Base-by-base conservation (phyloP, 1,284 basidiomycete genomes). In the Rugosomyces carneus region DNA sequence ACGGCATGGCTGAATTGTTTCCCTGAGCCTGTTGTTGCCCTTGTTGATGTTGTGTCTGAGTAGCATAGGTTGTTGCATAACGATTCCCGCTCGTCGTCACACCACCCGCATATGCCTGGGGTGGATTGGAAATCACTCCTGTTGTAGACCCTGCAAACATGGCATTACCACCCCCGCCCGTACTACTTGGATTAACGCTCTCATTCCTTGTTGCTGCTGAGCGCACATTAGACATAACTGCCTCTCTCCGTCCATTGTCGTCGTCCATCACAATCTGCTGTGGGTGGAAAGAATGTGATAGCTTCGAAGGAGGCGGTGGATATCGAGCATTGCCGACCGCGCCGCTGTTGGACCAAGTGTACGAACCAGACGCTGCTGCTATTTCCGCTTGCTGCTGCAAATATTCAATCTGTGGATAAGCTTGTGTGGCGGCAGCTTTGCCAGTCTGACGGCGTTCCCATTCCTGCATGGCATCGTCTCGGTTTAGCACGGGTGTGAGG, bases 341-440 rank as follows among this genome's bases (percentile, higher is more conserved):
- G 10, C 52, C 56, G 32, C 63, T 45, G 16, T 57, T 65, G 16
- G 61, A 61, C 84, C 84, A 84, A 52, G 62, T 75, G 15, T 71
- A 62, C 39, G 80, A 50, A 1, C 82, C 81, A 27, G 77, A 74
- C 0, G 77, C 67, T 16, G 81, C 78, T 3, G 81, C 87, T 50
- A 91, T 71, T 65, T 94, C 91, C 1, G 90, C 93, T 61, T 95
- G 93, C 62, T 95, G 91, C 57, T 94, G 90, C 47, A 96, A 65
- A 62, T 79, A 89, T 62, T 94, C 91, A 42, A 95, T 72, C 61
- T 93, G 90, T 5, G 89, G 89, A 58, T 93, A 92, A 19, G 84
- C 80, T 57, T 84, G 79, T 15, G 80, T 72, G 23, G 79, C 75
- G 7, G 71, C 63, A 0, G 41, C 40, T 60, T 87, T 86, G 9